Percentiles rank a stretch among this genome's conserved stretches.
phyloP scores from a whole-genome alignment of 345 rosid genomes.

The Isatis tinctoria region DNA sequence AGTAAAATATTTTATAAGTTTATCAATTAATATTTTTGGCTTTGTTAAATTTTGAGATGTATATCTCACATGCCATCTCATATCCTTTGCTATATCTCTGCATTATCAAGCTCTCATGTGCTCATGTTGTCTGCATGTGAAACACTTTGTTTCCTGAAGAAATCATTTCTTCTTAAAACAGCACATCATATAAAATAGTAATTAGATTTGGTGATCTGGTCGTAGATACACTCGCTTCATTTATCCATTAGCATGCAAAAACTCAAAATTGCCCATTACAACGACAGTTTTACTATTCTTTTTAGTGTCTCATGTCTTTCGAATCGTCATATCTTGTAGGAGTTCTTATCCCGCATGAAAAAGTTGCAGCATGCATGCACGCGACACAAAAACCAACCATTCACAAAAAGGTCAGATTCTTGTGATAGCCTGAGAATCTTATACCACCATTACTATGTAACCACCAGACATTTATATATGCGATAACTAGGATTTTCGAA shows the following conservation, averaged over 20 bases:
- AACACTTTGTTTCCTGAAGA: constrained; percentile 13
- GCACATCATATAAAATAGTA: background rate
- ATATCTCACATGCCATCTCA: constrained; percentile 22
- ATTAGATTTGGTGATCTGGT: constrained; percentile 3
- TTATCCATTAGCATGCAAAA: constrained; percentile 14
- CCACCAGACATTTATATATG: constrained; percentile 4
- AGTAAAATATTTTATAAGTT: constrained; percentile 13
- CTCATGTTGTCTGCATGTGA: constrained; percentile 27
- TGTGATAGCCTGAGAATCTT: constrained; percentile 25
- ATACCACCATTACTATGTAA: background rate
- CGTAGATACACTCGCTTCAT: constrained; percentile 7
- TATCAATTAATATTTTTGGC: background rate
- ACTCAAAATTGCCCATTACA: background rate
- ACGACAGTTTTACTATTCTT: background rate
- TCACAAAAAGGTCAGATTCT: constrained; percentile 1
- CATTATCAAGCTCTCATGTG: constrained; percentile 31
- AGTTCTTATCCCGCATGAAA: constrained; percentile 15
- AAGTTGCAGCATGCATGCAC: constrained; percentile 13
- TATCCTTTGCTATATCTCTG: constrained; percentile 17
- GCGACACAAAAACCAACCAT: constrained; percentile 10
- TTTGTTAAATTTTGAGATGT: background rate
- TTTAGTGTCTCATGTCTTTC: background rate
- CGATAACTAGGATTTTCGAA: background rate
- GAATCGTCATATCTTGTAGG: background rate
- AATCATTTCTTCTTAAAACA: background rate